Percentiles rank a stretch among this genome's conserved stretches.
Conservation (phyloP, 2,329 filamentous ascomycete genomes). For the Dactylellina parvicollis region DNA sequence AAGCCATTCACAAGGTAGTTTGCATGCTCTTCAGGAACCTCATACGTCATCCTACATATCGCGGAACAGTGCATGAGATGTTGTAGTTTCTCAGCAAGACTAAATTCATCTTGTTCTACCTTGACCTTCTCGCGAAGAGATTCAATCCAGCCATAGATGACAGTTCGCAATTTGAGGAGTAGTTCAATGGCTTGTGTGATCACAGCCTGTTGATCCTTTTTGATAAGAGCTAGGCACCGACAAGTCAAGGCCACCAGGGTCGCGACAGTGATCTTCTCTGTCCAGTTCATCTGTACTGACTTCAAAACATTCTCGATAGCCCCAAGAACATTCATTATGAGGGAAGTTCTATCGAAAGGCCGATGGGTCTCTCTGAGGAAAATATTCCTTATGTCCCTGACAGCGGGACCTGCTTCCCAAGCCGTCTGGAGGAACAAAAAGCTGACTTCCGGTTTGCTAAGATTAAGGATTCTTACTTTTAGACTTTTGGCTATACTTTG, state of each 20-base stretch:
- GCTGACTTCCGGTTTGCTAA: constrained; percentile 65
- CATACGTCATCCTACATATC: constrained; percentile 56
- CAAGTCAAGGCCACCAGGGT: constrained; percentile 54
- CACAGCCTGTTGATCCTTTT: constrained; percentile 28
- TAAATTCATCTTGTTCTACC: constrained; percentile 29
- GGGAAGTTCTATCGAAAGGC: constrained; percentile 61
- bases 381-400: background rate
- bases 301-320: constrained; percentile 56
- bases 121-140: constrained; percentile 30
- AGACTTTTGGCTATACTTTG: constrained; percentile 68
- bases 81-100: constrained; percentile 34
- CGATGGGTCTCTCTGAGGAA: constrained; percentile 61
- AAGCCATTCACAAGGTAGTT: constrained; percentile 23
- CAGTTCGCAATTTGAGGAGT: constrained; percentile 40
- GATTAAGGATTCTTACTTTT: constrained; percentile 64
- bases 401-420: constrained; percentile 64
- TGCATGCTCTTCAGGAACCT: constrained; percentile 54
- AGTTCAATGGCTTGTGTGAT: constrained; percentile 37
- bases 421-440: constrained; percentile 66
- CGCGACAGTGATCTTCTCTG: constrained; percentile 58
- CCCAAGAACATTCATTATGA: constrained; percentile 39
- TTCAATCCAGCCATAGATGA: constrained; percentile 54
- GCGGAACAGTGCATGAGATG: constrained; percentile 52
- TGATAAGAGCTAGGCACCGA: constrained; percentile 53
- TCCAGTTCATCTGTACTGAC: constrained; percentile 66